Evolutionary conservation across 1,284 basidiomycete species (phyloP).

Genomic region (Marasmius oreades): DNA sequence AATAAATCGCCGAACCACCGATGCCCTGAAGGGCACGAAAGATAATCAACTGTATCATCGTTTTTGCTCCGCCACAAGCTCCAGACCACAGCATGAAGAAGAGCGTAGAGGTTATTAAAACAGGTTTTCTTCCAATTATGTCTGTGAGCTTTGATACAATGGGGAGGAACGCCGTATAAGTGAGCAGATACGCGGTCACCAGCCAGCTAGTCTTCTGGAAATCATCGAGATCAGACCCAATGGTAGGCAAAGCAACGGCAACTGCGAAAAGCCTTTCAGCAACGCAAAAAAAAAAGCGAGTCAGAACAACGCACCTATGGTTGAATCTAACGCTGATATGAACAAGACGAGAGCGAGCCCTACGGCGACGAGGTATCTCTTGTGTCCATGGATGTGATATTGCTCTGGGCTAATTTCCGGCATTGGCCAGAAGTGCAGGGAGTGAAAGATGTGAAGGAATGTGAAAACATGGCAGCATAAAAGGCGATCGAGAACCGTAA

Average conservation of each 20-base stretch:
- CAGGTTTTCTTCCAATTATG: background rate
- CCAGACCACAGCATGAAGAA: background rate
- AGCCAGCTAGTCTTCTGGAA: background rate
- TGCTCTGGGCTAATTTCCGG: background rate
- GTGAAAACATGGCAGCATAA: no score
- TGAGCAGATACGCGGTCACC: background rate
- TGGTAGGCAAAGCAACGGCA: background rate
- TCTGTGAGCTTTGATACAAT: background rate
- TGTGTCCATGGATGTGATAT: background rate
- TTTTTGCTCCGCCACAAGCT: background rate
- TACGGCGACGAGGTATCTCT: background rate
- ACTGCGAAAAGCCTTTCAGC: background rate
- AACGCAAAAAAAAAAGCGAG: background rate
- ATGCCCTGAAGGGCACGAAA: background rate
- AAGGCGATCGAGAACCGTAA: no score
- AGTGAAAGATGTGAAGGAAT: no score
- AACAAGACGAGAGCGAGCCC: background rate
- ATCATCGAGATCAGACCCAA: background rate
- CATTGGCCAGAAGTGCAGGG: background rate
- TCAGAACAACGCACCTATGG: background rate
- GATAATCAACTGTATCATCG: background rate
- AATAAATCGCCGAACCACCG: background rate
- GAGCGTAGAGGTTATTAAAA: background rate
- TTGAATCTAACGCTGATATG: slow-evolving; percentile 1
- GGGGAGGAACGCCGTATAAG: background rate